These are phyloP conservation scores for Micractinium conductrix DNA, from an alignment of 139 green algal species.

Conservation along the genomic window DNA sequence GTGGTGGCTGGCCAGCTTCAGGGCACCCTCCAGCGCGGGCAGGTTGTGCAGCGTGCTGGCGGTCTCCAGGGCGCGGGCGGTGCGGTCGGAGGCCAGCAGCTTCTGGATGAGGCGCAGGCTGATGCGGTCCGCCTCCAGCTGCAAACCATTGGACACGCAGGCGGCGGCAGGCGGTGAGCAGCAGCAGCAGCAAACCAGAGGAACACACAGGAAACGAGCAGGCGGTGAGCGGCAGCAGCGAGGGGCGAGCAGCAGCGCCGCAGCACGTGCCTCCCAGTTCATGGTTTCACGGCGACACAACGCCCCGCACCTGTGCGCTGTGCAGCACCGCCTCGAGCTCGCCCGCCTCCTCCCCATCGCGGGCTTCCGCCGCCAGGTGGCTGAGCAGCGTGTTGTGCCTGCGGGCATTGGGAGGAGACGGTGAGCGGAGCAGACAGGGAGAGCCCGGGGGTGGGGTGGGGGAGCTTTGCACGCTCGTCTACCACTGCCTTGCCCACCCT, in stretches of 20 bases:
- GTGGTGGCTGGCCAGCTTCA: slow-evolving; percentile 68
- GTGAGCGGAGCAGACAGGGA: not conserved
- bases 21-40: slow-evolving; percentile 50
- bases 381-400: slow-evolving; percentile 23
- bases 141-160: too few species aligned
- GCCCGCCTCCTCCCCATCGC: slow-evolving; percentile 3
- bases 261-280: too few species aligned
- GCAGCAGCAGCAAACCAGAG: too few species aligned
- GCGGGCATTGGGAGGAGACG: not conserved
- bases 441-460: not conserved
- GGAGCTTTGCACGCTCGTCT: too few species aligned
- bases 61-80: slow-evolving; percentile 61
- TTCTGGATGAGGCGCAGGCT: slow-evolving; percentile 41
- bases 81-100: slow-evolving; percentile 52
- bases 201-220: not conserved
- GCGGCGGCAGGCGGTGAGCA: too few species aligned
- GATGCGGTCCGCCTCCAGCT: slow-evolving; percentile 50
- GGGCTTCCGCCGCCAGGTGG: slow-evolving; percentile 14
- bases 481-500: too few species aligned
- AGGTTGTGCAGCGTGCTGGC: slow-evolving; percentile 55
- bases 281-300: not conserved
- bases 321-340: slow-evolving; percentile 26
- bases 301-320: not conserved
- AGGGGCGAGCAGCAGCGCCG: too few species aligned
- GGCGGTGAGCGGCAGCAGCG: not conserved